Conservation (phyloP, 805 yeast genomes). For the Ogataea corticis region DNA sequence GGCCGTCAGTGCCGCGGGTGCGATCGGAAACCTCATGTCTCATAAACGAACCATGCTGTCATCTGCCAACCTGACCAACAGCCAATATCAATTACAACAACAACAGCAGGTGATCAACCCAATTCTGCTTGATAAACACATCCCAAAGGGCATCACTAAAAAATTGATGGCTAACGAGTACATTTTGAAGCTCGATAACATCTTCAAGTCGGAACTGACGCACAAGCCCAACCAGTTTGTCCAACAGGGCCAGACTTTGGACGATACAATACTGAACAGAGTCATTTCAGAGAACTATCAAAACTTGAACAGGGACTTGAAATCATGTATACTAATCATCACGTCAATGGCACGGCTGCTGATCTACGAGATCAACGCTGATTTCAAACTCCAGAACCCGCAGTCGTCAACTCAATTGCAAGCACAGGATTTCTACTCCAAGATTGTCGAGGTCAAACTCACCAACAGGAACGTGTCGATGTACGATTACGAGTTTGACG, state of each 20-base stretch:
- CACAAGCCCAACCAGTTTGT: constrained; percentile 32
- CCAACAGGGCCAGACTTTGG: constrained; percentile 31
- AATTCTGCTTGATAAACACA: constrained; percentile 31
- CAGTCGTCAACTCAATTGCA: constrained; percentile 37
- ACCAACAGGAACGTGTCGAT: constrained; percentile 62
- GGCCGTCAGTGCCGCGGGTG: constrained; percentile 38
- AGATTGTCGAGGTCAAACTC: constrained; percentile 40
- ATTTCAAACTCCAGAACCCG: constrained; percentile 33
- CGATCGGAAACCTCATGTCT: constrained; percentile 33
- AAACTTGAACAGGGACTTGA: constrained; percentile 31
- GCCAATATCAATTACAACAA: constrained; percentile 27
- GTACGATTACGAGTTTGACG: constrained; percentile 80
- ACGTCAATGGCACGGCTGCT: constrained; percentile 38
- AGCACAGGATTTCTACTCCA: constrained; percentile 42
- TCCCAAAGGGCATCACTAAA: constrained; percentile 31
- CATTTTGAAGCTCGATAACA: constrained; percentile 34
- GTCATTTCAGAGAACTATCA: constrained; percentile 34
- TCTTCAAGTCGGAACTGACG: constrained; percentile 35
- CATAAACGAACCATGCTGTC: constrained; percentile 30
- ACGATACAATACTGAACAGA: constrained; percentile 32
- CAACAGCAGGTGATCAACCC: constrained; percentile 36
- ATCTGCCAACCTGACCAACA: constrained; percentile 14
- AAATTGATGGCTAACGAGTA: constrained; percentile 34
- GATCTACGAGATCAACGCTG: constrained; percentile 35
- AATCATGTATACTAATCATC: constrained; percentile 36